phyloP scores from a whole-genome alignment of 2,329 filamentous ascomycete species.

The Nemania diffusa region DNA sequence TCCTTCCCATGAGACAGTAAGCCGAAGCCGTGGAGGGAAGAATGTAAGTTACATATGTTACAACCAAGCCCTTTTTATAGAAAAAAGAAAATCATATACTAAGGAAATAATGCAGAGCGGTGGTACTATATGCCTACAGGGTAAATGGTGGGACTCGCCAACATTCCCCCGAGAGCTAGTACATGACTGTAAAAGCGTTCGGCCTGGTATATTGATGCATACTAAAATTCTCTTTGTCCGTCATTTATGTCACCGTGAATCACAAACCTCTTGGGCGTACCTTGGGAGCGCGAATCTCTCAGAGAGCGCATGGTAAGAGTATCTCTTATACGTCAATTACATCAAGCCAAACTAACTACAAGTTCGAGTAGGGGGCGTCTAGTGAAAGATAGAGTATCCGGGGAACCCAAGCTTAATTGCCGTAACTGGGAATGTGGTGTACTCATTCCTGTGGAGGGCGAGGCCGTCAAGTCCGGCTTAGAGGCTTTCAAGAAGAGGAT shows the following conservation, averaged over 20 bases:
- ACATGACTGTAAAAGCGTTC: conserved; percentile 77
- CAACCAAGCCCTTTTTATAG: too few relatives aligned
- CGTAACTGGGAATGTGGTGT: conserved; percentile 98
- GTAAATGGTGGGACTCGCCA: conserved; percentile 74
- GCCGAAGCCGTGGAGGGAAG: conserved; percentile 70
- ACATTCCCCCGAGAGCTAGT: conserved; percentile 78
- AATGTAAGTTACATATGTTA: conserved; percentile 55
- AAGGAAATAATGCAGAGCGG: conserved; percentile 61
- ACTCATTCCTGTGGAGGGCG: conserved; percentile 67
- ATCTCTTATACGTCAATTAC: neutral
- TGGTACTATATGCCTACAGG: conserved; percentile 84
- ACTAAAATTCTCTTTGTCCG: conserved; percentile 77
- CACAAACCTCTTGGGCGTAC: conserved; percentile 76
- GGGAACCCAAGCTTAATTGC: conserved; percentile 79
- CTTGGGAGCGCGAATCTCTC: conserved; percentile 92
- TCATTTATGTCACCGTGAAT: conserved; percentile 34
- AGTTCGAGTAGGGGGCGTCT: conserved; percentile 74
- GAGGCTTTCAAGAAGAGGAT: conserved; percentile 52
- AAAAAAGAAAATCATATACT: conserved; percentile 2
- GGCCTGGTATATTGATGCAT: conserved; percentile 82
- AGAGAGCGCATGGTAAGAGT: conserved; percentile 85
- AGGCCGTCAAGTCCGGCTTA: conserved; percentile 30
- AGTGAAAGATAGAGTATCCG: conserved; percentile 73
- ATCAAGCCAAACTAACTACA: conserved; percentile 28
- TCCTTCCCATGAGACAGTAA: conserved; percentile 77